Conservation (phyloP, 78 protist species). For the Dictyostelium intermedium region DNA sequence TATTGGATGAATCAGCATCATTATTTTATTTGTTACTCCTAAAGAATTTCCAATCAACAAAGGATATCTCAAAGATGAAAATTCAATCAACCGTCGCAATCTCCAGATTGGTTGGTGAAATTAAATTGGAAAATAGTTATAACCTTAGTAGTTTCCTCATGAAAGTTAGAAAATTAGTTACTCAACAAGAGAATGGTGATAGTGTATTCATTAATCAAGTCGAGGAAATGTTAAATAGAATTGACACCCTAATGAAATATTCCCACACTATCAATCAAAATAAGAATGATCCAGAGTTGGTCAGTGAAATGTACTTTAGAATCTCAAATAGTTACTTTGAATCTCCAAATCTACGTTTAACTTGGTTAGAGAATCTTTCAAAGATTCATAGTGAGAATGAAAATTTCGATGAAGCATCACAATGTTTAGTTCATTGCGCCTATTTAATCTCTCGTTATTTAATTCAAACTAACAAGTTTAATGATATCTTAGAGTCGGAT, state of each 20-base stretch:
- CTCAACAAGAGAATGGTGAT: not conserved
- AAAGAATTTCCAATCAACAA: conserved; percentile 41
- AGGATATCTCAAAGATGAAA: conserved; percentile 76
- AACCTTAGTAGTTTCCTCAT: conserved; percentile 24
- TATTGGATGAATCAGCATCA: conserved; percentile 23
- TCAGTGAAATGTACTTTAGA: conserved; percentile 67
- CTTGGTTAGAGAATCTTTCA: conserved; percentile 78
- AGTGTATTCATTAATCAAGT: conserved; percentile 44
- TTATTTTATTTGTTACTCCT: conserved; percentile 39
- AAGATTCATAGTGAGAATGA: conserved; percentile 49
- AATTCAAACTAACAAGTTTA: not conserved
- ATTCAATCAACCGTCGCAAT: conserved; percentile 81
- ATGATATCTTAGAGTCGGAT: conserved; percentile 4
- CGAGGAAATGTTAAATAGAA: conserved; percentile 60
- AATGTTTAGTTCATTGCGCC: conserved; percentile 68
- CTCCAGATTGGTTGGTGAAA: conserved; percentile 74
- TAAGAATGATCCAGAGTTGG: conserved; percentile 66
- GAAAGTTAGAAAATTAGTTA: not conserved
- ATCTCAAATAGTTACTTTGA: conserved; percentile 77
- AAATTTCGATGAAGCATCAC: conserved; percentile 66
- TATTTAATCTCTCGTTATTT: conserved; percentile 38
- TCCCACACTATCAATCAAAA: conserved; percentile 47
- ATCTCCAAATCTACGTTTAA: conserved; percentile 78
- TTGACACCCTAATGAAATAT: conserved; percentile 65
- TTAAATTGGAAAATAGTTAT: conserved; percentile 49